Conservation (phyloP, 805 yeast species). For the Metschnikowia kofuensis region DNA sequence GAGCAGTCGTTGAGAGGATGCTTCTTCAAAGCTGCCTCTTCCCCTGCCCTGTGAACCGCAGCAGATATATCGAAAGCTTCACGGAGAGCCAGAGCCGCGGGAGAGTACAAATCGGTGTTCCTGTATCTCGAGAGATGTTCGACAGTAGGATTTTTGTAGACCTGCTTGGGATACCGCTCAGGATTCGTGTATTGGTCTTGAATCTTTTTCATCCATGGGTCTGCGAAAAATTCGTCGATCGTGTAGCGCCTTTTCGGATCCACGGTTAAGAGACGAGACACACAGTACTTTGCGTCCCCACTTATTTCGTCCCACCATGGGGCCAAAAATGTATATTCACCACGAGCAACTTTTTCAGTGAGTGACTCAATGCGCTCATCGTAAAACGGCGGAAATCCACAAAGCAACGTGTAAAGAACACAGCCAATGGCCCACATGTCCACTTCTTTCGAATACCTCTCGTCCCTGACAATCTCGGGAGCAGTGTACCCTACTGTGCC, state of each 20-base stretch:
- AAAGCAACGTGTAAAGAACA: constrained; percentile 62
- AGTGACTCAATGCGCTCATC: constrained; percentile 64
- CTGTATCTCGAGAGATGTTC: constrained; percentile 12
- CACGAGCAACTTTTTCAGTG: constrained; percentile 65
- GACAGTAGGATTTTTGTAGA: constrained; percentile 1
- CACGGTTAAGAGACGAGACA: constrained; percentile 61
- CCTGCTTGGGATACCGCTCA: constrained; percentile 5
- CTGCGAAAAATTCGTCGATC: constrained; percentile 61
- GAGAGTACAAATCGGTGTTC: constrained; percentile 47
- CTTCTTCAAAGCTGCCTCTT: constrained; percentile 47
- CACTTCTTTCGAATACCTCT: constrained; percentile 63
- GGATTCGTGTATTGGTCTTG: constrained; percentile 10
- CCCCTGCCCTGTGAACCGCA: constrained; percentile 80
- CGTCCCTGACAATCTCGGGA: constrained; percentile 56
- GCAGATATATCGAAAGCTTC: constrained; percentile 86
- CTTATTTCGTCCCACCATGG: constrained; percentile 93
- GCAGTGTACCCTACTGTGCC: constrained; percentile 78
- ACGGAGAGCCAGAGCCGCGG: constrained; percentile 76
- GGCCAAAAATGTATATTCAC: constrained; percentile 67
- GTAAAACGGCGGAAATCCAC: constrained; percentile 75
- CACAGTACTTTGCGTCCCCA: constrained; percentile 65
- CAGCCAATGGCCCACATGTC: constrained; percentile 77
- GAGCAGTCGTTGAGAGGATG: constrained; percentile 19
- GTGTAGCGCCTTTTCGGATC: constrained; percentile 68
- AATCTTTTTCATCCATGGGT: constrained; percentile 57